Evolutionary conservation across 257 asterid genomes (phyloP).

Genomic region (Gentiana macrophylla): DNA sequence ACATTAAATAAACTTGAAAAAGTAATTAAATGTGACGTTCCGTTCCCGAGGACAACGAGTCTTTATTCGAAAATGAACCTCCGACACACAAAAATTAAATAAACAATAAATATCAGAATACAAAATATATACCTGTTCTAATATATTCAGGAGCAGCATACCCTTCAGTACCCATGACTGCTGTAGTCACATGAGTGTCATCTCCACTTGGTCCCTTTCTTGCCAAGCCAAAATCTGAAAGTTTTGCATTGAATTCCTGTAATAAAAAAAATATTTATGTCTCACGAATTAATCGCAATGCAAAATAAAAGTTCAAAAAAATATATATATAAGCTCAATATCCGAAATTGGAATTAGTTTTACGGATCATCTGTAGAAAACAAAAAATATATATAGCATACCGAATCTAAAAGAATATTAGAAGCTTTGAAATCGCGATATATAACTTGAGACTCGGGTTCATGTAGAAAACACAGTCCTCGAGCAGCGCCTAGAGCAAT

Average conservation of each 20-base stretch:
- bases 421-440: constrained; percentile 79
- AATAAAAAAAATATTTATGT: neutral
- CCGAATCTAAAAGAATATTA: constrained; percentile 44
- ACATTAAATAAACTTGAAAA: too few relatives aligned
- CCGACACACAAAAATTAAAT: too few relatives aligned
- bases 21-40: too few relatives aligned
- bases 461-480: constrained; percentile 79
- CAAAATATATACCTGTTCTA: constrained; percentile 49
- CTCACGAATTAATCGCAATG: neutral
- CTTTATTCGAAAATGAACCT: too few relatives aligned
- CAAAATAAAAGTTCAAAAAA: too few relatives aligned
- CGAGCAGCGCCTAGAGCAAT: constrained; percentile 70
- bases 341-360: too few relatives aligned
- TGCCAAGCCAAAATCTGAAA: constrained; percentile 82
- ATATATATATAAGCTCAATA: too few relatives aligned
- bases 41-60: too few relatives aligned
- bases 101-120: too few relatives aligned
- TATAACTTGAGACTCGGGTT: constrained; percentile 62
- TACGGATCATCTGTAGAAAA: neutral
- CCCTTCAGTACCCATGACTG: constrained; percentile 88
- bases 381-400: neutral
- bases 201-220: constrained; percentile 83
- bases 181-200: constrained; percentile 55
- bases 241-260: constrained; percentile 56
- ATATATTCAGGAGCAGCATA: constrained; percentile 88